phyloP scores from a whole-genome alignment of 805 yeast species.

The Debaryomyces hansenii region DNA sequence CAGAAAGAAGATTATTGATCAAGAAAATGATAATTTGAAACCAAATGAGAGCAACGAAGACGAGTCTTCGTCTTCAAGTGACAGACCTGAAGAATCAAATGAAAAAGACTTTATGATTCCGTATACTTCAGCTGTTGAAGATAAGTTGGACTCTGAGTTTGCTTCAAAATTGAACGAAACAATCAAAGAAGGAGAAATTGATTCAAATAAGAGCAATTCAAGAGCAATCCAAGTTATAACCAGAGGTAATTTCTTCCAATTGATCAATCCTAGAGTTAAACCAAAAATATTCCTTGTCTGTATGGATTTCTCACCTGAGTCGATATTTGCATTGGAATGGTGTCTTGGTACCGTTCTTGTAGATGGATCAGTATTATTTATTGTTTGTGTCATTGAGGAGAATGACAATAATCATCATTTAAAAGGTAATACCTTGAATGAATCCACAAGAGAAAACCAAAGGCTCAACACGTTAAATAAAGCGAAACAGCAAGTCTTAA shows the following conservation, averaged over 20 bases:
- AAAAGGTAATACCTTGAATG: conserved; percentile 38
- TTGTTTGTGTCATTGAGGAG: conserved; percentile 60
- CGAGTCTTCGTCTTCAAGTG: conserved; percentile 3
- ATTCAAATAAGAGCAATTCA: conserved; percentile 50
- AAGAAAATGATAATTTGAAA: conserved; percentile 40
- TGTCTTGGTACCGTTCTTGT: conserved; percentile 80
- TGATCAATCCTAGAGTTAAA: conserved; percentile 42
- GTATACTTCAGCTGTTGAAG: conserved; percentile 67
- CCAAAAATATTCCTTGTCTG: conserved; percentile 71
- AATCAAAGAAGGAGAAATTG: conserved; percentile 55
- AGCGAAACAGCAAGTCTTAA: conserved; percentile 46
- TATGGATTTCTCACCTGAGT: conserved; percentile 80
- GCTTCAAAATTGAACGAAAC: conserved; percentile 55
- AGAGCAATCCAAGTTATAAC: conserved; percentile 71
- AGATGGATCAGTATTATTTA: conserved; percentile 78
- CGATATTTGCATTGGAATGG: conserved; percentile 84
- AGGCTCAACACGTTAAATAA: conserved; percentile 40
- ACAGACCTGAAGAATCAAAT: conserved; percentile 6
- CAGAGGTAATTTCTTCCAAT: conserved; percentile 62
- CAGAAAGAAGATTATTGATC: conserved; percentile 59
- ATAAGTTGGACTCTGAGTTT: conserved; percentile 58
- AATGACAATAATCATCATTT: conserved; percentile 42
- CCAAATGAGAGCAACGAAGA: conserved; percentile 7
- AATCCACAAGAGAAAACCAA: conserved; percentile 34
- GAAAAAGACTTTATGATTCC: conserved; percentile 49